Conservation (phyloP, 768 basidiomycete genomes). For the Mycena kentingensis region DNA sequence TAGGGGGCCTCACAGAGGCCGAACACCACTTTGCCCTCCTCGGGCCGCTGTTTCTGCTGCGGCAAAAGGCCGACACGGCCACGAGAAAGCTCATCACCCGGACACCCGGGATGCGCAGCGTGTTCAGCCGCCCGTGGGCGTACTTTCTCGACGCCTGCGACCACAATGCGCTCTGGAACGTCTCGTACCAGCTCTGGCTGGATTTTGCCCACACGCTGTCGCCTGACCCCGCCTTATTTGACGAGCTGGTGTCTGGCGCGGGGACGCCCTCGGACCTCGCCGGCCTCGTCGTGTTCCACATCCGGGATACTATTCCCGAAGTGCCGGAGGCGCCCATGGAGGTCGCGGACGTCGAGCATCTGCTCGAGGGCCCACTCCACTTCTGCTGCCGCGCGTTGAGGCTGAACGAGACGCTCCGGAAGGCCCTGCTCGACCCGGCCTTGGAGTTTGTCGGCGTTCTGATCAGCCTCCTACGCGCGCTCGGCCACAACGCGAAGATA, state of each 20-base stretch:
- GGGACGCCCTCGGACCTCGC: neutral
- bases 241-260: neutral
- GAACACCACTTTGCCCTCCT: neutral
- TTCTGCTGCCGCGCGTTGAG: too few species aligned
- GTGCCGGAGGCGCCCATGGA: neutral
- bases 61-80: neutral
- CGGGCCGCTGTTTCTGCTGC: neutral
- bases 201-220: neutral
- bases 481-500: too few species aligned
- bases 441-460: too few species aligned
- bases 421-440: too few species aligned
- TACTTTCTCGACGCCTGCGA: neutral
- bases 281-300: neutral
- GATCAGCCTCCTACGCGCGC: too few species aligned
- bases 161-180: neutral
- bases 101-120: neutral
- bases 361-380: too few species aligned
- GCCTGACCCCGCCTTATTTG: neutral
- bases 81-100: neutral
- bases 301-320: neutral
- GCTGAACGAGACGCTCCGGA: too few species aligned
- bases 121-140: neutral
- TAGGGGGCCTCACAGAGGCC: neutral
- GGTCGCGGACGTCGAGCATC: too few species aligned
- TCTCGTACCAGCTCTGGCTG: neutral